Percentiles rank a stretch among this genome's conserved stretches.
phyloP scores from a whole-genome alignment of 2,329 filamentous ascomycete species.

The Neodidymelliopsis sp. region DNA sequence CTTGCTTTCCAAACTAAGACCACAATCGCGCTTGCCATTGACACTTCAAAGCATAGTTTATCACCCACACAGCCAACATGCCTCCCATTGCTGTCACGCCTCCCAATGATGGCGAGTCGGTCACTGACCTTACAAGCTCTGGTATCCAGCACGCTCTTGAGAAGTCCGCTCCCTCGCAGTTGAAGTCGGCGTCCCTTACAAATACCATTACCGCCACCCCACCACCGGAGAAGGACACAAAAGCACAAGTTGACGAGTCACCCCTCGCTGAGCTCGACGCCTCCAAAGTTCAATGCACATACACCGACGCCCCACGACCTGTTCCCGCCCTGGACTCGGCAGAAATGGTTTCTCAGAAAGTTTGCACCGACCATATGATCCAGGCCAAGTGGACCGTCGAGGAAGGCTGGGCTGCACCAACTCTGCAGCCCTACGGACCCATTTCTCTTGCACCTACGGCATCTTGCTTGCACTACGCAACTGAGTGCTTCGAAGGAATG shows the following conservation, averaged over 20 bases:
- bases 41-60: slow-evolving; percentile 2
- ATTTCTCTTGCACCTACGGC: slow-evolving; percentile 81
- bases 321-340: slow-evolving; percentile 52
- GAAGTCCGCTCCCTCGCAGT: slow-evolving; percentile 41
- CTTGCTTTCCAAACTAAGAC: slow-evolving; percentile 1
- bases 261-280: slow-evolving; percentile 53
- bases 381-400: slow-evolving; percentile 71
- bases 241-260: slow-evolving; percentile 24
- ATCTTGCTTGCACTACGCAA: slow-evolving; percentile 85
- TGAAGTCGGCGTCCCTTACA: slow-evolving; percentile 35
- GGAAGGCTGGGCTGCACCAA: slow-evolving; percentile 75
- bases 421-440: slow-evolving; percentile 79
- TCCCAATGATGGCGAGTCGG: slow-evolving; percentile 31
- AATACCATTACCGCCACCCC: slow-evolving; percentile 34
- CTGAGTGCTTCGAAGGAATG: slow-evolving; percentile 87
- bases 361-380: slow-evolving; percentile 88
- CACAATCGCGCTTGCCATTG: slow-evolving; percentile 4
- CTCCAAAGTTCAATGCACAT: slow-evolving; percentile 52
- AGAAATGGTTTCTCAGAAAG: slow-evolving; percentile 51
- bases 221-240: slow-evolving; percentile 27
- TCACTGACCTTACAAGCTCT: slow-evolving; percentile 41
- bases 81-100: slow-evolving; percentile 45
- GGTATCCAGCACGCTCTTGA: slow-evolving; percentile 43
- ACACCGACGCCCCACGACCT: slow-evolving; percentile 51
- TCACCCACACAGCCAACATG: slow-evolving; percentile 26